A percentile compares a stretch with the other conserved stretches of the same genome.
Conservation (phyloP, 306 rosid genomes). For the Inga oerstediana region DNA sequence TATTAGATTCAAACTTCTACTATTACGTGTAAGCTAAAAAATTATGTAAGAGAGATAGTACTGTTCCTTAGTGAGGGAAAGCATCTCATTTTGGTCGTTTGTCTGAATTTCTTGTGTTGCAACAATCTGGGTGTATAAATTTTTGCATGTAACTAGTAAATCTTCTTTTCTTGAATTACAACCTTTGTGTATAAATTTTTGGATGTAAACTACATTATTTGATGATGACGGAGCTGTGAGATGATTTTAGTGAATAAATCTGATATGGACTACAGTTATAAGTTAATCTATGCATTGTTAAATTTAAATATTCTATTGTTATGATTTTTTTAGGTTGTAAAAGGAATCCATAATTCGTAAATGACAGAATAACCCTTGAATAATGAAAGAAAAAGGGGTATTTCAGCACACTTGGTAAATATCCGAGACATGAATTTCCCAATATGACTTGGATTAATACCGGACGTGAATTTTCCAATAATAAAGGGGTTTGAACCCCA, state of each 20-base stretch:
- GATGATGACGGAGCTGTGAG: background rate
- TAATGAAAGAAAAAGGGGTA: background rate
- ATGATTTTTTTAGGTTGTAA: background rate
- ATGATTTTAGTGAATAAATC: background rate
- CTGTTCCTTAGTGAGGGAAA: background rate
- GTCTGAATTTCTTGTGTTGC: background rate
- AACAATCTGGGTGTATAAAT: too few species aligned
- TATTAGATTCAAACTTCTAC: conserved; percentile 1
- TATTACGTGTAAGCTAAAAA: background rate
- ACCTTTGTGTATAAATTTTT: background rate
- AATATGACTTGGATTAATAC: too few species aligned
- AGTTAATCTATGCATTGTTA: background rate
- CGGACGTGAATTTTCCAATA: too few species aligned
- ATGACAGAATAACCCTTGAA: background rate
- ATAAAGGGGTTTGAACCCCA: too few species aligned
- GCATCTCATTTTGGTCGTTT: background rate
- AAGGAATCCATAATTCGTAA: background rate
- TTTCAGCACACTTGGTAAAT: background rate
- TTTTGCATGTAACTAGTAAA: background rate
- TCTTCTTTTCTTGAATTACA: background rate
- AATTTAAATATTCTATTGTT: background rate
- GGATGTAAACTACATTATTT: background rate
- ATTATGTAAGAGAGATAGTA: background rate
- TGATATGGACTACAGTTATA: background rate
- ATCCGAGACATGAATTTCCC: too few species aligned